These are phyloP conservation scores for Leccinellum rugosiceps DNA, from an alignment of 768 basidiomycete genomes.

Conservation along the genomic window DNA sequence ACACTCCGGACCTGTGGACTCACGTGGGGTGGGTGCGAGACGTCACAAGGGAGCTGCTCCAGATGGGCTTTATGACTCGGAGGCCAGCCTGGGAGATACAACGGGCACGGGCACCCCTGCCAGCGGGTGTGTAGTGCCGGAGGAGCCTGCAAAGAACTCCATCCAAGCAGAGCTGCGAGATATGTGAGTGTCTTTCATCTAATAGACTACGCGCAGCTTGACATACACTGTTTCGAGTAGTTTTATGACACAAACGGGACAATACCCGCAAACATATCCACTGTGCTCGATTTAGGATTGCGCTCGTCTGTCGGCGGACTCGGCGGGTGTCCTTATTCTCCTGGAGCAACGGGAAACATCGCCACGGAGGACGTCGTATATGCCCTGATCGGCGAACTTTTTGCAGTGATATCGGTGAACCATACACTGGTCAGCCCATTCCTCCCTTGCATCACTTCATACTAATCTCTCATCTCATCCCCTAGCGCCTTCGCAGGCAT, in stretches of 20 bases:
- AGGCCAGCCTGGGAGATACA: constrained; percentile 90
- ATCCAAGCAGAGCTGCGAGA: constrained; percentile 67
- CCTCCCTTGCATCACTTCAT: background rate
- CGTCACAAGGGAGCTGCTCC: constrained; percentile 64
- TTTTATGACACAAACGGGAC: constrained; percentile 92
- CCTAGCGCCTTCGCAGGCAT: background rate
- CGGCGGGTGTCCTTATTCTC: constrained; percentile 96
- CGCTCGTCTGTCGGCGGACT: constrained; percentile 86
- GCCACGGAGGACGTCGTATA: constrained; percentile 92
- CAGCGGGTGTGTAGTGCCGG: constrained; percentile 63
- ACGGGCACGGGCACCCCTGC: constrained; percentile 81
- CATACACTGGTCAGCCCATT: constrained; percentile 17
- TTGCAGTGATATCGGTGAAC: constrained; percentile 49
- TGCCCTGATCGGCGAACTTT: constrained; percentile 61
- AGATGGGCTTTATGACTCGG: constrained; percentile 96
- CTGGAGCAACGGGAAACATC: constrained; percentile 93
- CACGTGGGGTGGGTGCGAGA: constrained; percentile 67
- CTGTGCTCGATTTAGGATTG: constrained; percentile 70
- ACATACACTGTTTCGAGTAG: constrained; percentile 32
- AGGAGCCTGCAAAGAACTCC: constrained; percentile 62
- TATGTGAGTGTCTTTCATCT: constrained; percentile 39
- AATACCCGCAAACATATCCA: constrained; percentile 70
- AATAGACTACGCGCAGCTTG: too few relatives aligned
- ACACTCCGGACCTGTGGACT: constrained; percentile 73
- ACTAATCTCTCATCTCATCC: background rate